These are phyloP conservation scores for Clarkia xantiana DNA, from an alignment of 345 rosid species.

Conservation along the genomic window DNA sequence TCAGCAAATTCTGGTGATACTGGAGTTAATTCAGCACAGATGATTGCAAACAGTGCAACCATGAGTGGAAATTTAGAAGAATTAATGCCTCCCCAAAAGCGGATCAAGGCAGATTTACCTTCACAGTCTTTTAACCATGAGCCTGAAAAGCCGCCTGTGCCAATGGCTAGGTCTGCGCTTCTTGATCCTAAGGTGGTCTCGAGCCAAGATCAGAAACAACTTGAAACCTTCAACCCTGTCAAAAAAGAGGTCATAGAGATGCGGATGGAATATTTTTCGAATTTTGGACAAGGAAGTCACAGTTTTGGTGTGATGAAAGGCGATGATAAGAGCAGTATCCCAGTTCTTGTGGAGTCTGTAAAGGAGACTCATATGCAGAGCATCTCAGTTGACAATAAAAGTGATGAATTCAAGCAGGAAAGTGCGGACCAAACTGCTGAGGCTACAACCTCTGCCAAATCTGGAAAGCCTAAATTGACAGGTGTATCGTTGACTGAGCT, in stretches of 20 bases:
- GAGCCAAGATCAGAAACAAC: conserved; percentile 26
- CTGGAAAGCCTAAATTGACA: conserved; percentile 88
- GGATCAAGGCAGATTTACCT: conserved; percentile 66
- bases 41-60: conserved; percentile 25
- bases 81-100: conserved; percentile 62
- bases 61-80: conserved; percentile 34
- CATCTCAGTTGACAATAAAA: conserved; percentile 28
- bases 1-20: conserved; percentile 20
- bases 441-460: conserved; percentile 34
- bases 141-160: conserved; percentile 28
- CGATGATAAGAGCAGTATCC: conserved; percentile 32
- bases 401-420: conserved; percentile 42
- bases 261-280: conserved; percentile 36
- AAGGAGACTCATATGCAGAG: conserved; percentile 22
- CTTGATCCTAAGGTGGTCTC: conserved; percentile 29
- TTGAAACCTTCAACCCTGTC: conserved; percentile 13
- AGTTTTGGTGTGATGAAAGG: conserved; percentile 25
- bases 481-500: conserved; percentile 93
- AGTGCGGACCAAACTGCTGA: conserved; percentile 32
- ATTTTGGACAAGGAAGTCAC: conserved; percentile 39
- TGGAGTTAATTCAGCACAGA: conserved; percentile 25
- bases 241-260: conserved; percentile 44
- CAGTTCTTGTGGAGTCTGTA: conserved; percentile 30
- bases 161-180: conserved; percentile 19
- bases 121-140: conserved; percentile 28